Conservation (phyloP, 2,329 filamentous ascomycete species). For the Paraphaeosphaeria sporulosa region DNA sequence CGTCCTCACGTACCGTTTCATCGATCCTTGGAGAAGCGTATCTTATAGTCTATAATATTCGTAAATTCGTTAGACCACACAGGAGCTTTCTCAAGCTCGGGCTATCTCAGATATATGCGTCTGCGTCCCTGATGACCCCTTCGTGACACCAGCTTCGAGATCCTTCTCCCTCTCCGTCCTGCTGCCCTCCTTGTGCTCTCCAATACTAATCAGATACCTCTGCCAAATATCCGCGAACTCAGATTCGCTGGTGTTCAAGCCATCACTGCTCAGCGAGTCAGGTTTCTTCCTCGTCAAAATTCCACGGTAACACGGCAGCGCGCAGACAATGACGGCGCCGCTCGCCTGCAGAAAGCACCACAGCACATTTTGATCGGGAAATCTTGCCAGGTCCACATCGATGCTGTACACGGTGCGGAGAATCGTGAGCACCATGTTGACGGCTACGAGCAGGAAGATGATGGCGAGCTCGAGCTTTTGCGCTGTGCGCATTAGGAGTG, state of each 20-base stretch:
- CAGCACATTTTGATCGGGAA: conserved; percentile 12
- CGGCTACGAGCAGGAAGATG: conserved; percentile 17
- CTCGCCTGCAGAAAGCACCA: conserved; percentile 19
- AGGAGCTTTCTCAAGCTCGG: not conserved
- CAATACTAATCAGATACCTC: conserved; percentile 2
- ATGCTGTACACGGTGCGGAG: conserved; percentile 18
- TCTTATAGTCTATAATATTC: not conserved
- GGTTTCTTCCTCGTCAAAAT: conserved; percentile 5
- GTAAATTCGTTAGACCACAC: not conserved
- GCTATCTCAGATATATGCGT: conserved; percentile 1
- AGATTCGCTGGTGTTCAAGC: not conserved
- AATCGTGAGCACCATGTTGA: conserved; percentile 15
- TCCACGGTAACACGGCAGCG: conserved; percentile 19
- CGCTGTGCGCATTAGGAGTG: conserved; percentile 13
- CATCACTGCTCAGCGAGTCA: not conserved
- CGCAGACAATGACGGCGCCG: conserved; percentile 22
- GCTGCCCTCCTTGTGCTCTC: conserved; percentile 2
- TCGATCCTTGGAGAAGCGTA: not conserved
- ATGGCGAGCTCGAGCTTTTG: conserved; percentile 15
- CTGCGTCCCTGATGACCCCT: not conserved
- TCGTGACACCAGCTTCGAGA: not conserved
- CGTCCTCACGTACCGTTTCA: too few relatives aligned
- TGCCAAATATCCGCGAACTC: conserved; percentile 10
- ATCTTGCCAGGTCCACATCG: not conserved
- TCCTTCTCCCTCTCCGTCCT: conserved; percentile 2